phyloP scores from a whole-genome alignment of 2,329 filamentous ascomycete species.

The Aureobasidium namibiae region DNA sequence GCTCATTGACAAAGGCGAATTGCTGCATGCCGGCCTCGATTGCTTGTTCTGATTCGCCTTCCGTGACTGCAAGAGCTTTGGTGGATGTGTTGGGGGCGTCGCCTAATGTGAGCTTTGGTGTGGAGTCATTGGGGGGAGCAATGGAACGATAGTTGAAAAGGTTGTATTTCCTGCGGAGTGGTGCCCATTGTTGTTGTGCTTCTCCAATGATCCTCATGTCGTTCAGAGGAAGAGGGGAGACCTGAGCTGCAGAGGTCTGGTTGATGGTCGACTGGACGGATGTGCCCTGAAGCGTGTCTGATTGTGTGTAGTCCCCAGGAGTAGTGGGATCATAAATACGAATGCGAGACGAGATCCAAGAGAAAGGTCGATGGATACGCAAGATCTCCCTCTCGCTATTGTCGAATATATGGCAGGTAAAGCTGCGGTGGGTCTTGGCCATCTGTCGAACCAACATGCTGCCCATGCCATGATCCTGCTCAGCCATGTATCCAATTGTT shows the following conservation, averaged over 20 bases:
- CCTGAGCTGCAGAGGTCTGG: slow-evolving; percentile 32
- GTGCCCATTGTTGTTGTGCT: slow-evolving; percentile 57
- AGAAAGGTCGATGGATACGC: slow-evolving; percentile 55
- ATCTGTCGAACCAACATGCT: slow-evolving; percentile 50
- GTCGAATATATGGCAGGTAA: slow-evolving; percentile 59
- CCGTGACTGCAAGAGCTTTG: slow-evolving; percentile 37
- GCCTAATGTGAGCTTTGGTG: slow-evolving; percentile 33
- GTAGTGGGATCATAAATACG: slow-evolving; percentile 44
- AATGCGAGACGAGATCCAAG: slow-evolving; percentile 54
- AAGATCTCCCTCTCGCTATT: slow-evolving; percentile 52
- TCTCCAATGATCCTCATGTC: slow-evolving; percentile 57
- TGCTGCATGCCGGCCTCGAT: slow-evolving; percentile 45
- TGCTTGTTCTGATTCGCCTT: slow-evolving; percentile 22
- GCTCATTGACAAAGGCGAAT: slow-evolving; percentile 56
- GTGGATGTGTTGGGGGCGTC: slow-evolving; percentile 41
- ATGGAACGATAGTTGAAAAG: slow-evolving; percentile 49
- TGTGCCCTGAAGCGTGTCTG: slow-evolving; percentile 21
- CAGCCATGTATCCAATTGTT: slow-evolving; percentile 57
- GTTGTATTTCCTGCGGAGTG: slow-evolving; percentile 55
- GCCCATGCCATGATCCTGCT: slow-evolving; percentile 53
- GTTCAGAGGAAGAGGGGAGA: slow-evolving; percentile 43
- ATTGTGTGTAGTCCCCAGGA: neutral
- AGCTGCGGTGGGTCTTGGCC: slow-evolving; percentile 54
- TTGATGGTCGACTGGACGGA: slow-evolving; percentile 35
- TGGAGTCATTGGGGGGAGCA: slow-evolving; percentile 27